Conservation (phyloP, 495 filamentous ascomycete genomes). For the Pyrenopolyporus hunteri region DNA sequence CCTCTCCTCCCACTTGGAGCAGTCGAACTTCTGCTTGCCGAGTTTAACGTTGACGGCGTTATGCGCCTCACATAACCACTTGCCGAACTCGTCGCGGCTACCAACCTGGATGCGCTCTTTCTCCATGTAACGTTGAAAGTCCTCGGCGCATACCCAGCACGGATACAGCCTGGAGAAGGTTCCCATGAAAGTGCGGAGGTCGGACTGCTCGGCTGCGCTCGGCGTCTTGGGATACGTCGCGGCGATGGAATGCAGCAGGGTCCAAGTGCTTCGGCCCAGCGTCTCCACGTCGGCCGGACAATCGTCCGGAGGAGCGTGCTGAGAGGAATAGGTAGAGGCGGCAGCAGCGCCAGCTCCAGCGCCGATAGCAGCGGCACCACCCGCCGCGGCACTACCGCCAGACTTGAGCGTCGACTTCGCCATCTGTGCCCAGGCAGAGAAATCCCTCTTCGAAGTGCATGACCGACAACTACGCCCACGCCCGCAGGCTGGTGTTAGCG, state of each 20-base stretch:
- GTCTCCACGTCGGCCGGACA: constrained; percentile 83
- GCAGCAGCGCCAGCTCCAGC: constrained; percentile 38
- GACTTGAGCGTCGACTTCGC: constrained; percentile 66
- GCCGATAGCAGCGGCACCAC: constrained; percentile 38
- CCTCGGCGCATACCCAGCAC: constrained; percentile 93
- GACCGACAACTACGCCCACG: constrained; percentile 73
- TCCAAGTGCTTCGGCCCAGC: constrained; percentile 89
- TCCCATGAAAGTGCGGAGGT: constrained; percentile 78
- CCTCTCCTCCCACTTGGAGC: constrained; percentile 87
- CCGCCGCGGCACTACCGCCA: constrained; percentile 37
- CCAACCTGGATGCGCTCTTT: constrained; percentile 72
- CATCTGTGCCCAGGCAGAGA: constrained; percentile 63
- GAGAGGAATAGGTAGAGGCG: constrained; percentile 35
- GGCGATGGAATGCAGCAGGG: constrained; percentile 86
- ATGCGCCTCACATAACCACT: constrained; percentile 97
- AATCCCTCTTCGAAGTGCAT: constrained; percentile 78
- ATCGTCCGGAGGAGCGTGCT: constrained; percentile 49
- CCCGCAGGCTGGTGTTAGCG: constrained; percentile 20
- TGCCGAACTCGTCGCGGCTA: constrained; percentile 76
- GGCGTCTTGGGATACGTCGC: constrained; percentile 81
- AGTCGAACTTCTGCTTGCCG: constrained; percentile 92
- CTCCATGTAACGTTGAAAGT: constrained; percentile 84
- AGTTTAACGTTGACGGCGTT: constrained; percentile 96
- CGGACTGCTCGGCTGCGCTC: constrained; percentile 66
- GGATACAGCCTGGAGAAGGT: constrained; percentile 87